Base-by-base conservation (phyloP, 768 basidiomycete genomes). In the Xerocomus brunneocitrinus region DNA sequence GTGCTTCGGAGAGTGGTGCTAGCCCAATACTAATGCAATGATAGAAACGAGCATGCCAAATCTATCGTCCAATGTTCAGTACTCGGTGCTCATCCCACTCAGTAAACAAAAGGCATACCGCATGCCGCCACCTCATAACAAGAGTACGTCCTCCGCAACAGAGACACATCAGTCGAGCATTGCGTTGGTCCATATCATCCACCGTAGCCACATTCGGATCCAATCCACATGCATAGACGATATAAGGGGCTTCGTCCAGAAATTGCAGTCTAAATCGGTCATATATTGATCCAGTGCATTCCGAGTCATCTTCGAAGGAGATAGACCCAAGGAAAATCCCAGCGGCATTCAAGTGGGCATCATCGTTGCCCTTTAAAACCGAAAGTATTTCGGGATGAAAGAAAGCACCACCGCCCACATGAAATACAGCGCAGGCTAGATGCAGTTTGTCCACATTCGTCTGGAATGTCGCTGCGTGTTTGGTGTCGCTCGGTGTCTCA, bases 161-260 rank as follows among this genome's bases (percentile, higher is more conserved):
- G 14, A 54, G 28, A 28, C 49, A 41, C 5, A 3, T 39, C 19
- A 53, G 19, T 41, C 59, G 58, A 34, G 46, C 59, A 28, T 56
- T 48, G 3, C 45, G 54, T 25, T 8, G 34, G 19, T 60, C 49
- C 59, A 60, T 56, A 9, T 60, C 59, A 1, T 52, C 51, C 14
- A 12, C 41, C 8, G 54, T 53, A 19, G 59, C 58, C n/a, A 56
- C 39, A 9, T 34, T 32, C 8, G 58, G 58, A 32, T 60, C 51
- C 19, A 60, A 35, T n/a, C 59, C 59, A n/a, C 58, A 61, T 19
- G 52, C 55, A 16, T 39, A 13, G 8, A 60, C 28, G 22, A 57
- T 14, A 12, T 61, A 47, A 0, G 51, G 39, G 4, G 56, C 56
- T 34, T 32, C 50, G 7, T 41, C 47, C 10, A 58, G 1, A 10